A percentile compares a stretch with the other conserved stretches of the same genome.
These are phyloP conservation scores for Casuarina equisetifolia DNA, from an alignment of 306 rosid genomes.

Conservation along the genomic window DNA sequence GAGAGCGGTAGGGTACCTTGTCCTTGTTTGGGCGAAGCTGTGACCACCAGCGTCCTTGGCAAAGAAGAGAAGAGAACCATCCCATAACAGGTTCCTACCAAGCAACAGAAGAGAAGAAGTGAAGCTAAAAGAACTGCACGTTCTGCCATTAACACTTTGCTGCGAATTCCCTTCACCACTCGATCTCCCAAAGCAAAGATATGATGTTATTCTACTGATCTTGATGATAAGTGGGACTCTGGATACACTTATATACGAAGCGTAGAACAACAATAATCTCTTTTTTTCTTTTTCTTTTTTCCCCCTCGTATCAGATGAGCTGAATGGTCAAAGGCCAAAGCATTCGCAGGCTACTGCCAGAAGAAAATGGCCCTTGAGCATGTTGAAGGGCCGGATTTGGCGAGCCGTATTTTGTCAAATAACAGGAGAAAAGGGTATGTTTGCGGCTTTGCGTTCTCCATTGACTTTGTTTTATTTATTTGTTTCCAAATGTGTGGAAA, in stretches of 20 bases:
- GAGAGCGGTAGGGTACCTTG: constrained; percentile 43
- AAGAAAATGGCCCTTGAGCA: constrained; percentile 28
- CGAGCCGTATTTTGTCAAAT: neutral
- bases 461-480: constrained; percentile 27
- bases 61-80: constrained; percentile 53
- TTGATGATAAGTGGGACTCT: neutral
- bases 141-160: constrained; percentile 50
- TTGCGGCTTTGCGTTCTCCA: constrained; percentile 27
- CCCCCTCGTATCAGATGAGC: neutral
- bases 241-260: constrained; percentile 28
- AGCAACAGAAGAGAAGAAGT: constrained; percentile 51
- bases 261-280: neutral
- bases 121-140: constrained; percentile 44
- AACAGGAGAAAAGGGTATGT: constrained; percentile 5
- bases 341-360: neutral
- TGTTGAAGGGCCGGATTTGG: constrained; percentile 25
- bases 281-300: neutral
- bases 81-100: constrained; percentile 51
- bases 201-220: constrained; percentile 6
- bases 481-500: neutral
- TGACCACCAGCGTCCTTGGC: constrained; percentile 50
- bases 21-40: constrained; percentile 62
- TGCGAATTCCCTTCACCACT: constrained; percentile 10
- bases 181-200: constrained; percentile 3
- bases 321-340: constrained; percentile 26